These are phyloP conservation scores for Madurella fahalii DNA, from an alignment of 2,329 filamentous ascomycete species.

Conservation along the genomic window DNA sequence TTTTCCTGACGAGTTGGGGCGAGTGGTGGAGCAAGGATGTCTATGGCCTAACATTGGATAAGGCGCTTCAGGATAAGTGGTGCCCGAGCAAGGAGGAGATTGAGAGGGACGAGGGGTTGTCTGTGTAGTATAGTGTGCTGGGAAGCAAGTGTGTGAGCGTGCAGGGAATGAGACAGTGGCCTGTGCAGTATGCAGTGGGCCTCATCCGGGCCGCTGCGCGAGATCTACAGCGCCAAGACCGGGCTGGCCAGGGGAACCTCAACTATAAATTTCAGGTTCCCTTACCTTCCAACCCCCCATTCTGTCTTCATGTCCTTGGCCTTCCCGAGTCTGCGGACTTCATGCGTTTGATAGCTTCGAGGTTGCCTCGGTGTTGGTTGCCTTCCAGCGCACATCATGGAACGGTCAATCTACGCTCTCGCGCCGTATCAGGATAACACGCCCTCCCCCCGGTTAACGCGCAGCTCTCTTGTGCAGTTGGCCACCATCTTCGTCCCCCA, in stretches of 20 bases:
- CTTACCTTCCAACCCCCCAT: too few species aligned
- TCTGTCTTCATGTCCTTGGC: not conserved
- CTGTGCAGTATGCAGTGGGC: not conserved
- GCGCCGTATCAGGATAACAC: not conserved
- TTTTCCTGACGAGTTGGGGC: constrained; percentile 54
- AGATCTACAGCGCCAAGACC: not conserved
- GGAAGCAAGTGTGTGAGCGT: too few species aligned
- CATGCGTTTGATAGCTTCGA: not conserved
- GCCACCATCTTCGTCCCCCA: constrained; percentile 29
- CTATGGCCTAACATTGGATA: constrained; percentile 40
- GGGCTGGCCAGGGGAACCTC: too few species aligned
- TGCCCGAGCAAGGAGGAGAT: constrained; percentile 44
- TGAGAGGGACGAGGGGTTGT: constrained; percentile 39
- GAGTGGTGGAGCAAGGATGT: constrained; percentile 51
- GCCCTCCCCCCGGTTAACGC: not conserved
- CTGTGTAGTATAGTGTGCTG: not conserved
- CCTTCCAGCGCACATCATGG: not conserved
- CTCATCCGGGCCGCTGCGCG: not conserved
- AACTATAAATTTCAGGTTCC: too few species aligned
- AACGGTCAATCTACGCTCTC: not conserved
- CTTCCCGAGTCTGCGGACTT: not conserved
- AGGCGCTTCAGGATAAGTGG: constrained; percentile 49
- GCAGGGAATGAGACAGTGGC: not conserved
- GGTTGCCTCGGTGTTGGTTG: not conserved
- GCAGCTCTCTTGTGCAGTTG: constrained; percentile 8